Evolutionary conservation across 2,329 filamentous ascomycete species (phyloP), one percentile per base, ranked within the genome.

Genomic region (Shiraia sp.): DNA sequence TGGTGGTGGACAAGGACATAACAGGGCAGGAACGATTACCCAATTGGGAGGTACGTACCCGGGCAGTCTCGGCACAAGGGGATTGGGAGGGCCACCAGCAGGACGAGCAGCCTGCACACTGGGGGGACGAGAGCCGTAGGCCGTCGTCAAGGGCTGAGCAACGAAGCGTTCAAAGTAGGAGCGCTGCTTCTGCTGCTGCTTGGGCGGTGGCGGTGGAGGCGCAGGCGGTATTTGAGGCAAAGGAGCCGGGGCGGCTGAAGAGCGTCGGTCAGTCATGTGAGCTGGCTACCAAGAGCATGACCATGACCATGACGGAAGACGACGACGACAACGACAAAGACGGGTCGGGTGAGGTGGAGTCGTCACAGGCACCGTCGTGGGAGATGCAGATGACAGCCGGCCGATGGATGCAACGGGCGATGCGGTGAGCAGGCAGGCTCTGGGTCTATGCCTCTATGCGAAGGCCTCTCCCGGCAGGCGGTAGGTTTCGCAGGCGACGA

Each of bases 71-170:
- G 66, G 63, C 37, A 69, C 59, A 36, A 68, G 57, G 36, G 63
- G 66, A 51, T 69, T 66, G 40, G 63, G 58, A 47, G 61, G 59
- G 14, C 61, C 57, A 52, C 57, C 63, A 24, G 70, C 66, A 40
- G 60, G 66, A 45, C 68, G 69, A 55, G 60, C 63, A 36, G 71
- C 69, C 56, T 78, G 75, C 44, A 75, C 74, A 60, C 76, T 80
- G 30, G 78, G 72, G 24, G 78, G 77, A 32, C 78, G 71, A 48
- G 77, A 78, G 53, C 72, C 76, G 41, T 77, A 78, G 42, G 76
- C 73, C 3, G 61, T 60, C 29, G 63, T 59, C 61, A 80, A 77
- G 14, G 77, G 75, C 59, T 79, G 77, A 34, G 76, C 76, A 42
- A 81, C 75, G 50, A 81, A 75, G 53, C 78, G 73, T 52, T 77